Percentiles rank a stretch among this genome's conserved stretches.
phyloP scores from a whole-genome alignment of 345 rosid genomes.

The Melaleuca alternifolia region DNA sequence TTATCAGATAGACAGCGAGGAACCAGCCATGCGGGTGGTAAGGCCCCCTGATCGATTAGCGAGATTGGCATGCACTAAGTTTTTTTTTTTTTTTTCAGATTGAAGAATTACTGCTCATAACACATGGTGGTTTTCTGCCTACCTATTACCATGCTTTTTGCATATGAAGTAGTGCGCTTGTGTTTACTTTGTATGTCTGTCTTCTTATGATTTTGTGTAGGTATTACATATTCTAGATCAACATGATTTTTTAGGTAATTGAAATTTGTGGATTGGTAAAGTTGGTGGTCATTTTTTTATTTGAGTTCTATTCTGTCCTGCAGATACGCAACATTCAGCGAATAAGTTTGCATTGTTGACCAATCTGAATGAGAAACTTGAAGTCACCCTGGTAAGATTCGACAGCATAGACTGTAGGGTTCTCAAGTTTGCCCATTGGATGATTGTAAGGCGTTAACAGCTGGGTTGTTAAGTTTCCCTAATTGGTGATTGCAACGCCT shows the following conservation, averaged over 20 bases:
- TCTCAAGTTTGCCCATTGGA: not conserved
- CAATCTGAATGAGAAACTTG: slow-evolving; percentile 19
- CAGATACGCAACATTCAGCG: slow-evolving; percentile 29
- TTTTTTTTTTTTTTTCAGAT: not conserved
- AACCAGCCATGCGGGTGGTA: slow-evolving; percentile 33
- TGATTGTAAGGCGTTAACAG: not conserved
- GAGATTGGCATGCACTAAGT: not conserved
- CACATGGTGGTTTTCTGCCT: not conserved
- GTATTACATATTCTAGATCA: not conserved
- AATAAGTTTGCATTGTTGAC: slow-evolving; percentile 22
- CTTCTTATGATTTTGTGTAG: not conserved
- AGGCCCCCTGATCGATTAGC: slow-evolving; percentile 8
- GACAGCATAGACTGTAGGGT: not conserved
- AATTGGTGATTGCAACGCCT: not conserved
- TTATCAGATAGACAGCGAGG: slow-evolving; percentile 52
- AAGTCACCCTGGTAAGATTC: slow-evolving; percentile 37
- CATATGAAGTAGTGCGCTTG: not conserved
- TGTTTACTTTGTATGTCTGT: not conserved
- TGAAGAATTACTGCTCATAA: not conserved
- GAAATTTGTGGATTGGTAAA: not conserved
- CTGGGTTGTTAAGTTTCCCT: not conserved
- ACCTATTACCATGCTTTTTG: not conserved
- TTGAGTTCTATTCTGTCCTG: slow-evolving; percentile 1
- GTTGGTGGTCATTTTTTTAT: not conserved
- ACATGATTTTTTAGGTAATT: not conserved